Evolutionary conservation across 2,329 filamentous ascomycete species (phyloP).

Genomic region (Chaetomiaceae sp.): DNA sequence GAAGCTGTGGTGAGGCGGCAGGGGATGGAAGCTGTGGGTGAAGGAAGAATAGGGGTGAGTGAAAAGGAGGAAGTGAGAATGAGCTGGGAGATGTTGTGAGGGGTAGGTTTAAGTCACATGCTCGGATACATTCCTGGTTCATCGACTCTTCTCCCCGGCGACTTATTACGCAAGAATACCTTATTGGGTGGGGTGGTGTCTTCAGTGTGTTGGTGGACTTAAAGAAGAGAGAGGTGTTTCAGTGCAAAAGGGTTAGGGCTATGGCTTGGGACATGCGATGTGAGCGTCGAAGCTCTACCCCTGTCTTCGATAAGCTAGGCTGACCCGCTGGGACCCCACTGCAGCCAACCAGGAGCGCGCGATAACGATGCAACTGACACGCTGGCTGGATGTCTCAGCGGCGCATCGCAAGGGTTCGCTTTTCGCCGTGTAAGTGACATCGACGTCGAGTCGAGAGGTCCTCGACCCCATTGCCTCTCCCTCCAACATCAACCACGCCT

Average conservation of each 20-base stretch:
- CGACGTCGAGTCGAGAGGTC: background rate
- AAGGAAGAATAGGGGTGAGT: background rate
- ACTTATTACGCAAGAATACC: constrained; percentile 7
- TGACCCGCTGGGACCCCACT: no score
- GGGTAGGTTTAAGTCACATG: background rate
- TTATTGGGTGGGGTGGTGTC: background rate
- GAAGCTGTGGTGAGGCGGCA: background rate
- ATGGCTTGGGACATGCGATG: background rate
- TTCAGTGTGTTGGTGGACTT: background rate
- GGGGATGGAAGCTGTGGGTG: background rate
- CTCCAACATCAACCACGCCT: background rate
- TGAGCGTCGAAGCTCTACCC: background rate
- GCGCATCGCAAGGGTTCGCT: background rate
- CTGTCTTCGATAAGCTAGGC: constrained; percentile 7
- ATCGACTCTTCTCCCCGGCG: background rate
- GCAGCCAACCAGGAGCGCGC: constrained; percentile 5
- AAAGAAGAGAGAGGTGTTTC: background rate
- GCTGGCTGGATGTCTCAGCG: constrained; percentile 20
- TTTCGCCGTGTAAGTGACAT: constrained; percentile 14
- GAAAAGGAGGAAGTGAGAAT: background rate
- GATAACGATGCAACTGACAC: constrained; percentile 19
- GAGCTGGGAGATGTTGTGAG: background rate
- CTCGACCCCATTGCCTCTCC: background rate
- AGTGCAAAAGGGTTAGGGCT: constrained; percentile 2
- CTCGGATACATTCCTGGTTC: background rate